phyloP scores from a whole-genome alignment of 768 basidiomycete species.

The Amanita subjunquillea region DNA sequence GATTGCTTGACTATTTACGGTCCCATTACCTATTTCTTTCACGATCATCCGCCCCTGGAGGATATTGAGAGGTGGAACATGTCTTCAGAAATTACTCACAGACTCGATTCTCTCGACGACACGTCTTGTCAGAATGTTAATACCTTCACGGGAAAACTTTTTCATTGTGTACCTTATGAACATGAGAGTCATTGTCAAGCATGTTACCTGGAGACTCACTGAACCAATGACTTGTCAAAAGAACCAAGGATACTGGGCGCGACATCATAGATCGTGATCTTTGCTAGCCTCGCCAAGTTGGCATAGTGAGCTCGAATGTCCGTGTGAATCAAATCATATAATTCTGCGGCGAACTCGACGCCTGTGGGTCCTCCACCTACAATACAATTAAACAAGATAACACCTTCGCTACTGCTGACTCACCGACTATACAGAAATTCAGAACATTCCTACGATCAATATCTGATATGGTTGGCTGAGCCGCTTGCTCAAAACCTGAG shows the following conservation, averaged over 20 bases:
- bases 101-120: slow-evolving; percentile 63
- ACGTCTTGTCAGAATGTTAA: slow-evolving; percentile 59
- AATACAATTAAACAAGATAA: slow-evolving; percentile 1
- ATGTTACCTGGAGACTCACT: slow-evolving; percentile 24
- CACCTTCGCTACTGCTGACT: slow-evolving; percentile 11
- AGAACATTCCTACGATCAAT: slow-evolving; percentile 65
- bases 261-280: slow-evolving; percentile 77
- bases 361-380: slow-evolving; percentile 71
- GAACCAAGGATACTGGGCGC: slow-evolving; percentile 64
- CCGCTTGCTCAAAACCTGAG: slow-evolving; percentile 79
- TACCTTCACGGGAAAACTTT: slow-evolving; percentile 66
- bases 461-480: slow-evolving; percentile 69
- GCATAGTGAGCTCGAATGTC: slow-evolving; percentile 60
- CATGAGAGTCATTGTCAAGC: neutral
- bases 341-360: slow-evolving; percentile 76
- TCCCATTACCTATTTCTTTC: slow-evolving; percentile 65
- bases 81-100: slow-evolving; percentile 20
- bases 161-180: slow-evolving; percentile 52
- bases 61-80: neutral
- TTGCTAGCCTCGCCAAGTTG: slow-evolving; percentile 46
- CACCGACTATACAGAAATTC: slow-evolving; percentile 82
- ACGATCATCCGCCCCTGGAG: slow-evolving; percentile 55
- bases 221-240: slow-evolving; percentile 60
- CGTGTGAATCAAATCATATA: slow-evolving; percentile 65
- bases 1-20: neutral